These are phyloP conservation scores for Carex cristatella DNA, from an alignment of 176 grass and related monocot genomes.

Conservation along the genomic window DNA sequence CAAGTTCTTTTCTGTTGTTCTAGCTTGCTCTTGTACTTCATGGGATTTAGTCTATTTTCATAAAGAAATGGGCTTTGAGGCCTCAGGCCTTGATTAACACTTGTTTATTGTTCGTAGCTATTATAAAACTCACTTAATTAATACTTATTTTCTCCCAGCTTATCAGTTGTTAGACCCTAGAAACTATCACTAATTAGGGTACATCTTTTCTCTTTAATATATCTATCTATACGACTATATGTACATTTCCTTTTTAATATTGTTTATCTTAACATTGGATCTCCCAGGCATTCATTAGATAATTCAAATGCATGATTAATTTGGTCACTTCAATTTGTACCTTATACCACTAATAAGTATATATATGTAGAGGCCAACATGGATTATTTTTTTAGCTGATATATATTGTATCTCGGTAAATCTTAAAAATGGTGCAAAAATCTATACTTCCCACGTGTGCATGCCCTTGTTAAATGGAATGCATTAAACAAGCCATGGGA, in stretches of 20 bases:
- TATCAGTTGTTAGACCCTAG: not conserved
- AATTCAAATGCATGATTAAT: conserved; percentile 26
- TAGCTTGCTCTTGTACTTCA: conserved; percentile 40
- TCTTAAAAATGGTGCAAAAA: conserved; percentile 38
- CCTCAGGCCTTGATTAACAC: conserved; percentile 20
- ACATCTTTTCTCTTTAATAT: not conserved
- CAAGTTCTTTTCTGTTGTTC: conserved; percentile 24
- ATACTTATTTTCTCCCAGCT: not conserved
- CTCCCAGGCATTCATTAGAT: conserved; percentile 22
- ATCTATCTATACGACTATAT: not conserved
- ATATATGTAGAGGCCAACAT: conserved; percentile 4
- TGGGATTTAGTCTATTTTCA: conserved; percentile 25
- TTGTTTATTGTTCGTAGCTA: conserved; percentile 32
- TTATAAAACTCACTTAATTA: conserved; percentile 31
- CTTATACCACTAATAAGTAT: conserved; percentile 23
- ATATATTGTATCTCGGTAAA: not conserved
- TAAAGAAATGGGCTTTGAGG: conserved; percentile 32
- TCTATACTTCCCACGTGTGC: conserved; percentile 54
- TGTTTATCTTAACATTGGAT: conserved; percentile 17
- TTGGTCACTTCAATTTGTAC: conserved; percentile 31
- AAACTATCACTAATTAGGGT: not conserved
- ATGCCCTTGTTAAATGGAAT: conserved; percentile 47
- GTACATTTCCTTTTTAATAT: not conserved
- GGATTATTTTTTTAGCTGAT: conserved; percentile 17
- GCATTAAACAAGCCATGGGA: conserved; percentile 7